phyloP scores from a whole-genome alignment of 116 monocot genomes.

The Iris pallida region DNA sequence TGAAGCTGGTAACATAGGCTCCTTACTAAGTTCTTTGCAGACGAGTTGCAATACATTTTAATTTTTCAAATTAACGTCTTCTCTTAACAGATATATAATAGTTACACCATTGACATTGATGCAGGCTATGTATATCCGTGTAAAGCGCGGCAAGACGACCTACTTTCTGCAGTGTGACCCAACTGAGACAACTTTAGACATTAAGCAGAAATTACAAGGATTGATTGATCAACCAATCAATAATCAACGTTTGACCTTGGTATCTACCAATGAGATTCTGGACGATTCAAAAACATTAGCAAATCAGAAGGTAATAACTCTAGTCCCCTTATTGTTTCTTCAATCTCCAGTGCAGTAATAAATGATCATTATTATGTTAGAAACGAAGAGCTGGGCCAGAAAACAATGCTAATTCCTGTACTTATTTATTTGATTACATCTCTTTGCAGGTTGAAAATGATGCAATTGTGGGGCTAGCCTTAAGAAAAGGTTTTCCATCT shows the following conservation, averaged over 20 bases:
- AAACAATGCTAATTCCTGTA: neutral
- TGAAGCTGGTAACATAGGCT: too few species aligned
- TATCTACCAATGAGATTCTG: conserved; percentile 60
- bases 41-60: too few species aligned
- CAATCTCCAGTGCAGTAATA: neutral
- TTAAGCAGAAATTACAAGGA: conserved; percentile 76
- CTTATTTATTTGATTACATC: neutral
- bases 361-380: neutral
- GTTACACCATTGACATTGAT: too few species aligned
- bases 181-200: conserved; percentile 75
- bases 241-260: conserved; percentile 60
- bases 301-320: conserved; percentile 73
- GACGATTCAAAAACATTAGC: conserved; percentile 90
- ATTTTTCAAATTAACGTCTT: too few species aligned
- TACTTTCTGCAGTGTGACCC: conserved; percentile 95
- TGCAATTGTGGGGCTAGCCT: conserved; percentile 61
- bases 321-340: neutral
- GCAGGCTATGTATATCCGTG: conserved; percentile 95
- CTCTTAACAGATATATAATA: too few species aligned
- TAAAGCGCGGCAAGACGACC: conserved; percentile 85
- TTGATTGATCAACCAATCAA: conserved; percentile 60
- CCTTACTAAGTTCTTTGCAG: too few species aligned
- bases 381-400: neutral
- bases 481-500: conserved; percentile 57
- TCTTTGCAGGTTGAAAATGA: conserved; percentile 79